Evolutionary conservation across 2,329 filamentous ascomycete genomes (phyloP).

Genomic region (Alternaria gaisen): DNA sequence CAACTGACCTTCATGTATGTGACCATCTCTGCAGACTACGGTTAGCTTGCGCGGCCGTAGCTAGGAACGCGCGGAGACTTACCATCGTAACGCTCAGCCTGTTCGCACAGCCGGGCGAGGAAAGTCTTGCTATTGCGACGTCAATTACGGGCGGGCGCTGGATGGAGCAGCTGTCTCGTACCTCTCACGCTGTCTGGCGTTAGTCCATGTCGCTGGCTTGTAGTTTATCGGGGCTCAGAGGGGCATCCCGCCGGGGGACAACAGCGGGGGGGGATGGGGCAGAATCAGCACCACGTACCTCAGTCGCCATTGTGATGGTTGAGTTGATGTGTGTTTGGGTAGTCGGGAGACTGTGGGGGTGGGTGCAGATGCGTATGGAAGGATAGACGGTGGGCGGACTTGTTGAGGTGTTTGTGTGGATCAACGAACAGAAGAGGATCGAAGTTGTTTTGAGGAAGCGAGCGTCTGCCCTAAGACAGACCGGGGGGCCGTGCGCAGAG

Average conservation of each 20-base stretch:
- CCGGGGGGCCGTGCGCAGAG: conserved; percentile 20
- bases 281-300: conserved; percentile 62
- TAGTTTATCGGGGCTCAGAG: conserved; percentile 52
- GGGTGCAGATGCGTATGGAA: conserved; percentile 35
- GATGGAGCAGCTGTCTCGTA: conserved; percentile 43
- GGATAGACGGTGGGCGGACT: conserved; percentile 33
- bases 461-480: conserved; percentile 33
- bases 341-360: conserved; percentile 24
- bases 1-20: conserved; percentile 90
- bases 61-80: conserved; percentile 50
- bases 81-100: conserved; percentile 99
- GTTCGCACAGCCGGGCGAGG: conserved; percentile 99
- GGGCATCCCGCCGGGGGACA: conserved; percentile 48
- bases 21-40: conserved; percentile 78
- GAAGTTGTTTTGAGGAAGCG: conserved; percentile 44
- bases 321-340: conserved; percentile 26
- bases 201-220: conserved; percentile 45
- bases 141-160: conserved; percentile 35
- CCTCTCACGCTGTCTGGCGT: conserved; percentile 59
- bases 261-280: conserved; percentile 48
- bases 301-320: conserved; percentile 65
- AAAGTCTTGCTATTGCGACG: conserved; percentile 78
- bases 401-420: conserved; percentile 36
- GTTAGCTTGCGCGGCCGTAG: conserved; percentile 44
- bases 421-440: conserved; percentile 32